A percentile compares a stretch with the other conserved stretches of the same genome.
phyloP scores from a whole-genome alignment of 768 basidiomycete genomes.

The Coprinopsis marcescibilis region DNA sequence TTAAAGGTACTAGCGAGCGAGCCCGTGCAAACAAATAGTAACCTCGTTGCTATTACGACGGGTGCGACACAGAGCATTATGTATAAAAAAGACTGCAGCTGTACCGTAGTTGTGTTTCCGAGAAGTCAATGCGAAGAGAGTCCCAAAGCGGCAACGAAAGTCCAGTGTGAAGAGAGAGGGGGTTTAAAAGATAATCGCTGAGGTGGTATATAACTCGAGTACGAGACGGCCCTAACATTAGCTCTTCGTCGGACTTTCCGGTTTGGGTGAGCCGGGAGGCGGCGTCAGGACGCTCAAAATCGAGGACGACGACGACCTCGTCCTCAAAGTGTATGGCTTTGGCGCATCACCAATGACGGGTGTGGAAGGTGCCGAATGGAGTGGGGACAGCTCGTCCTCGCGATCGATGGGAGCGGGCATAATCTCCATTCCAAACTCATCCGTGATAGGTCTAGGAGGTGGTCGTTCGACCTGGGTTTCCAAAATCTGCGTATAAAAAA shows the following conservation, averaged over 20 bases:
- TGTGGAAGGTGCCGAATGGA: slow-evolving; percentile 19
- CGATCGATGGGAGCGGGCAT: slow-evolving; percentile 16
- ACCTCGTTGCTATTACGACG: too few species aligned
- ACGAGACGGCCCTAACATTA: too few species aligned
- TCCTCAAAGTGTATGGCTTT: slow-evolving; percentile 57
- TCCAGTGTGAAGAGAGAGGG: slow-evolving; percentile 4
- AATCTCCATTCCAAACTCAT: slow-evolving; percentile 49
- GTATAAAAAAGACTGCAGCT: not conserved
- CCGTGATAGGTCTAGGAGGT: slow-evolving; percentile 65
- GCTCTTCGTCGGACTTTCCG: slow-evolving; percentile 12
- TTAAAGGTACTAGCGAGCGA: too few species aligned
- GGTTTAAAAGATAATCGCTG: slow-evolving; percentile 14
- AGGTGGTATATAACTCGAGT: too few species aligned
- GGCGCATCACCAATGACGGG: slow-evolving; percentile 31
- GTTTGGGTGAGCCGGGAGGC: slow-evolving; percentile 13
- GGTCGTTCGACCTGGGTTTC: slow-evolving; percentile 85
- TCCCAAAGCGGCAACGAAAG: not conserved
- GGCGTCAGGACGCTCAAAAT: slow-evolving; percentile 37
- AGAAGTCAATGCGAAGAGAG: not conserved
- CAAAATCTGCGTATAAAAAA: slow-evolving; percentile 48
- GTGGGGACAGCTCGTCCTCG: slow-evolving; percentile 2
- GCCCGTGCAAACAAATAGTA: too few species aligned
- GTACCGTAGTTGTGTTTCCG: not conserved
- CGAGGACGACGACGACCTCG: slow-evolving; percentile 44
- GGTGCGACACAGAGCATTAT: not conserved